These are phyloP conservation scores for Cicer arietinum DNA, from an alignment of 306 rosid species.

Conservation along the genomic window DNA sequence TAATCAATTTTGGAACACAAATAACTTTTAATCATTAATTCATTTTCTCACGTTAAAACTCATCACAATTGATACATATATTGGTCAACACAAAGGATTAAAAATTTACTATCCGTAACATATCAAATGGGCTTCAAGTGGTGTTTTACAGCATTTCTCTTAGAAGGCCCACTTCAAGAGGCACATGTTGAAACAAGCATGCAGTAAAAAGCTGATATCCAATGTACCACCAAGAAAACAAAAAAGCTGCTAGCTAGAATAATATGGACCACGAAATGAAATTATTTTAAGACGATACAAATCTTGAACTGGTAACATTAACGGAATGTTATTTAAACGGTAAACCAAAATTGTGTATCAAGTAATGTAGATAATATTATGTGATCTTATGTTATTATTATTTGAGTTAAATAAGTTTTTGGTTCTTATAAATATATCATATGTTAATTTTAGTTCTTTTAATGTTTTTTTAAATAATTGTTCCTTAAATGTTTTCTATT, in stretches of 20 bases:
- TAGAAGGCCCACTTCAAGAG: neutral
- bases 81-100: slow-evolving; percentile 8
- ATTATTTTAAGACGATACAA: neutral
- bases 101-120: slow-evolving; percentile 14
- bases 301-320: neutral
- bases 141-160: neutral
- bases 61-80: too few species aligned
- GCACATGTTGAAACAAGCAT: slow-evolving; percentile 29
- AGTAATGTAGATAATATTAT: too few species aligned
- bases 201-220: slow-evolving; percentile 25
- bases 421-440: too few species aligned
- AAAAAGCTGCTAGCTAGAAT: neutral
- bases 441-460: too few species aligned
- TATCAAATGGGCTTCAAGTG: slow-evolving; percentile 31
- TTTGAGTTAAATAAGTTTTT: too few species aligned
- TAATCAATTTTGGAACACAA: too few species aligned
- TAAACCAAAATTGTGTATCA: neutral
- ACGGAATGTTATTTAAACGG: neutral
- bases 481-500: too few species aligned
- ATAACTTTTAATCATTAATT: too few species aligned
- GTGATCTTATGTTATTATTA: neutral
- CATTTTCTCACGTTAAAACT: too few species aligned
- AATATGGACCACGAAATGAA: slow-evolving; percentile 18
- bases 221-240: neutral
- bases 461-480: too few species aligned